Conservation (phyloP, 2,329 filamentous ascomycete genomes). For the Nemania abortiva region DNA sequence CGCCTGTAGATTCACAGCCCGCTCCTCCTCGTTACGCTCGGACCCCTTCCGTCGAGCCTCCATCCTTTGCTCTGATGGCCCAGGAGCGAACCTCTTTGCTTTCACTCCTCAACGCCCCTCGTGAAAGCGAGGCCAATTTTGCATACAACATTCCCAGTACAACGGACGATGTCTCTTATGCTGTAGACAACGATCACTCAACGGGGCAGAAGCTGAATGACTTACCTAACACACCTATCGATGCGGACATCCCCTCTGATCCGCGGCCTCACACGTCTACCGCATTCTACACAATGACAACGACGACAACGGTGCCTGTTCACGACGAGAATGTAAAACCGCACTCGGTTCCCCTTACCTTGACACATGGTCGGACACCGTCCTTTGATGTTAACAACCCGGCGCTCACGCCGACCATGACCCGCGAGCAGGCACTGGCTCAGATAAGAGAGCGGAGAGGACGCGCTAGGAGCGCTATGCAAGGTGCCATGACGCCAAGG, state of each 20-base stretch:
- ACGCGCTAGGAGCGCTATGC: slow-evolving; percentile 75
- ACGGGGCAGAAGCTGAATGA: slow-evolving; percentile 21
- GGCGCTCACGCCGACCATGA: slow-evolving; percentile 74
- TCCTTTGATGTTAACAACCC: slow-evolving; percentile 68
- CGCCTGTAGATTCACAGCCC: slow-evolving; percentile 47
- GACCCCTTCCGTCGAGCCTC: slow-evolving; percentile 73
- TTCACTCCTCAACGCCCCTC: slow-evolving; percentile 70
- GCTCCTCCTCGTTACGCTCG: slow-evolving; percentile 62
- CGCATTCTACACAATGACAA: slow-evolving; percentile 61
- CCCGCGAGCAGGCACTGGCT: slow-evolving; percentile 79
- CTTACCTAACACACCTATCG: slow-evolving; percentile 25
- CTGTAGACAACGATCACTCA: slow-evolving; percentile 15
- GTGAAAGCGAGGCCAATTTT: slow-evolving; percentile 54
- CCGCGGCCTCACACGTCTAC: slow-evolving; percentile 61
- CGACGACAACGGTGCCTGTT: slow-evolving; percentile 66
- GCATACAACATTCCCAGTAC: slow-evolving; percentile 58
- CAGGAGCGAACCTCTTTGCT: slow-evolving; percentile 69
- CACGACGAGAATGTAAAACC: slow-evolving; percentile 57
- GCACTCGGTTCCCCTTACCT: slow-evolving; percentile 43
- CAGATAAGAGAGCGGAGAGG: slow-evolving; percentile 80
- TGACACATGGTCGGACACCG: slow-evolving; percentile 44
- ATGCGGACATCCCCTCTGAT: slow-evolving; percentile 18
- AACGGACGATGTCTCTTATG: slow-evolving; percentile 34
- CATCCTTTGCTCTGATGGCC: slow-evolving; percentile 66
- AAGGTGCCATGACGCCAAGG: slow-evolving; percentile 70